These are phyloP conservation scores for Colletotrichum higginsianum DNA, from an alignment of 2,329 filamentous ascomycete genomes.

Conservation along the genomic window DNA sequence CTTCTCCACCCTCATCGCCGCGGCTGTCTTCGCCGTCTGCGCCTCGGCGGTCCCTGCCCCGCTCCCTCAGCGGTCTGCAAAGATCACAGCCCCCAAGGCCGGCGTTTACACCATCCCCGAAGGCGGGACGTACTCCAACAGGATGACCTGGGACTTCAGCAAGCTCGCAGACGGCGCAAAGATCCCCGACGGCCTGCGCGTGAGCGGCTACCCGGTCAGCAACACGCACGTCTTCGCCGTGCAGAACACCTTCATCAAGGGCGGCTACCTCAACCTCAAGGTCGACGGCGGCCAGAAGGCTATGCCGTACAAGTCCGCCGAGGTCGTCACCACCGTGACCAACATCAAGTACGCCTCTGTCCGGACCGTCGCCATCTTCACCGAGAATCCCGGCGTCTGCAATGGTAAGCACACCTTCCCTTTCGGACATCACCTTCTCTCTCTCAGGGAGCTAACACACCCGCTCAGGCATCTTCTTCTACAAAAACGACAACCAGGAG, in stretches of 20 bases:
- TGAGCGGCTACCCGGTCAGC: conserved; percentile 45
- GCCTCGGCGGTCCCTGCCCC: conserved; percentile 7
- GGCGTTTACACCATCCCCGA: conserved; percentile 13
- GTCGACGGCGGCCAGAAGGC: conserved; percentile 47
- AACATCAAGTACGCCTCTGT: conserved; percentile 52
- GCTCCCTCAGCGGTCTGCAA: conserved; percentile 15
- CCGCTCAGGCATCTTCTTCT: conserved; percentile 51
- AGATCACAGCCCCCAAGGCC: not conserved
- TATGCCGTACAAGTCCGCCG: conserved; percentile 46
- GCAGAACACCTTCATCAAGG: conserved; percentile 43
- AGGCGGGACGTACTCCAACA: not conserved
- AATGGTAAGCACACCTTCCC: conserved; percentile 46
- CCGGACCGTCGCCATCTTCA: conserved; percentile 48
- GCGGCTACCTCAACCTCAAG: conserved; percentile 49
- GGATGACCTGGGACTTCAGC: conserved; percentile 28
- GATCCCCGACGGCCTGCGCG: conserved; percentile 45
- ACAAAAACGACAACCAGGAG: conserved; percentile 48
- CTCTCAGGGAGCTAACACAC: not conserved
- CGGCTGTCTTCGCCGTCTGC: conserved; percentile 14
- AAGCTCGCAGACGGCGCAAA: not conserved
- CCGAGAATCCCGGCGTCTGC: conserved; percentile 49
- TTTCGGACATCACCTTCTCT: too few relatives aligned
- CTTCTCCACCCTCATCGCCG: conserved; percentile 7
- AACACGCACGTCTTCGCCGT: conserved; percentile 36
- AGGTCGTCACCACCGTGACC: conserved; percentile 45